These are phyloP conservation scores for Phytophthora citrophthora DNA, from an alignment of 352 stramenopile species.

Conservation along the genomic window DNA sequence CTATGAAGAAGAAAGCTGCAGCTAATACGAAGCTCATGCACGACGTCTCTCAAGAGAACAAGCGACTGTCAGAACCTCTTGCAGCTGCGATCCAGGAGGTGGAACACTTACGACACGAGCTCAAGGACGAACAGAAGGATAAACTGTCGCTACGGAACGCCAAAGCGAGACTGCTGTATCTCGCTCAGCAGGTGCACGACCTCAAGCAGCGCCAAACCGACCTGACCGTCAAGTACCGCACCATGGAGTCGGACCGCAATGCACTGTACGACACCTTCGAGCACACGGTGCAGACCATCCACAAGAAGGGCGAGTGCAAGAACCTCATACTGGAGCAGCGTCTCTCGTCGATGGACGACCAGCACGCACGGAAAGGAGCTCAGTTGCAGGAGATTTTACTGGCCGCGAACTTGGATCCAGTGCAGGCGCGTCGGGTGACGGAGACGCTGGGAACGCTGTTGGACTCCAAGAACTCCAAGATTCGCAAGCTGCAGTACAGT, in stretches of 20 bases:
- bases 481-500: constrained; percentile 66
- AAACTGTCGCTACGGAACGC: constrained; percentile 90
- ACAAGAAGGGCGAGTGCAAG: constrained; percentile 92
- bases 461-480: constrained; percentile 61
- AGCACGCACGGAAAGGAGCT: constrained; percentile 76
- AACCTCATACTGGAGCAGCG: constrained; percentile 91
- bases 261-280: constrained; percentile 93
- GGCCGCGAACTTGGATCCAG: constrained; percentile 74
- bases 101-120: constrained; percentile 83
- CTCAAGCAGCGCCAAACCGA: constrained; percentile 69
- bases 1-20: constrained; percentile 93
- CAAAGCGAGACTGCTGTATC: constrained; percentile 82
- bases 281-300: constrained; percentile 86
- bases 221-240: constrained; percentile 77
- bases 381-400: constrained; percentile 77
- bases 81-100: constrained; percentile 88
- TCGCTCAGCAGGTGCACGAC: constrained; percentile 74
- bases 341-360: constrained; percentile 71
- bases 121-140: constrained; percentile 94
- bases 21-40: constrained; percentile 94
- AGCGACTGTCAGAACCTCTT: constrained; percentile 90
- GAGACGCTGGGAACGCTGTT: constrained; percentile 73
- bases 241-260: constrained; percentile 86
- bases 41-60: constrained; percentile 94
- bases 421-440: constrained; percentile 71